phyloP scores from a whole-genome alignment of 2,329 filamentous ascomycete species.

The Aspergillus sp. region DNA sequence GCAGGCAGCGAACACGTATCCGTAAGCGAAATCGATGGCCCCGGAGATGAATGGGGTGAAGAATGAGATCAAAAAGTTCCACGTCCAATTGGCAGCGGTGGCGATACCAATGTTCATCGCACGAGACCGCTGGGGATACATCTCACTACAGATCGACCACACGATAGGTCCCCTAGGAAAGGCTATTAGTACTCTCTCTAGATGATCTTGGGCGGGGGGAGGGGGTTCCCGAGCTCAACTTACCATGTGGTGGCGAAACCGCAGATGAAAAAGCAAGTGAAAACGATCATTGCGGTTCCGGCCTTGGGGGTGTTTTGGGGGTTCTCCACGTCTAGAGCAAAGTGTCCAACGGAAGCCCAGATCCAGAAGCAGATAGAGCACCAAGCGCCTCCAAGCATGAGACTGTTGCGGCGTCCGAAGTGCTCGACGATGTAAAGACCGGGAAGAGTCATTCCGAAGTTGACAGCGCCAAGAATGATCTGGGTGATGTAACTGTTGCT shows the following conservation, averaged over 20 bases:
- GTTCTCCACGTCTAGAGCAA: slow-evolving; percentile 38
- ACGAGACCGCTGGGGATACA: slow-evolving; percentile 53
- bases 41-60: slow-evolving; percentile 77
- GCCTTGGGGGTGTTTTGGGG: slow-evolving; percentile 48
- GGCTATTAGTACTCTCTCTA: no score
- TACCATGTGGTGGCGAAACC: slow-evolving; percentile 67
- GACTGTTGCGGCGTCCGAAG: slow-evolving; percentile 66
- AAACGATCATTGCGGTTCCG: slow-evolving; percentile 69
- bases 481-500: slow-evolving; percentile 66
- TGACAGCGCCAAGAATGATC: slow-evolving; percentile 68
- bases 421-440: slow-evolving; percentile 71
- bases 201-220: no score
- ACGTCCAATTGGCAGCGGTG: slow-evolving; percentile 75
- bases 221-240: neutral
- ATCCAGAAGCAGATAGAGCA: slow-evolving; percentile 62
- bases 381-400: slow-evolving; percentile 68
- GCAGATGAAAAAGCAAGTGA: slow-evolving; percentile 72
- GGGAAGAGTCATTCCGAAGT: slow-evolving; percentile 66
- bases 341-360: slow-evolving; percentile 61
- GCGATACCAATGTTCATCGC: slow-evolving; percentile 76
- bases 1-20: slow-evolving; percentile 75
- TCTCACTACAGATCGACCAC: slow-evolving; percentile 47
- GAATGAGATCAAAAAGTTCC: slow-evolving; percentile 75
- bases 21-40: slow-evolving; percentile 72
- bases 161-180: slow-evolving; percentile 55